Base-by-base conservation (phyloP, 2,329 filamentous ascomycete species). In the Daldinia sp. region DNA sequence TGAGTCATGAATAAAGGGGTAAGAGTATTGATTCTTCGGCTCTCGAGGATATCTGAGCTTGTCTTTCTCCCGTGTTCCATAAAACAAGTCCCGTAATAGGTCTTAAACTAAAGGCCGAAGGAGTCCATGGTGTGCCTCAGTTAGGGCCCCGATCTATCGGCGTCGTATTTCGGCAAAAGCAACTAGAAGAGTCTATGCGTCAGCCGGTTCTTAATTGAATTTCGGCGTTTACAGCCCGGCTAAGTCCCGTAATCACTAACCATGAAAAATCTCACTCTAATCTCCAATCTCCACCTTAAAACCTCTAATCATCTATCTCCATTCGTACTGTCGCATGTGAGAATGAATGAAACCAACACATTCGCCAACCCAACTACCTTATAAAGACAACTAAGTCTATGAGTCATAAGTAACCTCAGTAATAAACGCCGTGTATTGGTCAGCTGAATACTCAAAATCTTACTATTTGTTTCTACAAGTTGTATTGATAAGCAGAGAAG, bases 41-140 rank as follows among this genome's bases (percentile, higher is more conserved):
- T 13, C 15, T 33, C 6, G 4, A 30, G 15, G 15, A 50, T 30
- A 50, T 28, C 46, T 13, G 26, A 5, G 10, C 10, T 30, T 48
- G 6, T 50, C 12, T 2, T 28, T 15, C 12, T 2, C 44, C 46
- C 46, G 23, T 50, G 3, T 30, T 30, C 15, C 46, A 50, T 18
- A 26, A n/a, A 18, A 2, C 4, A 33, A 13, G 1, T 33, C 26
- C 46, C 46, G 46, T 30, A 50, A 30, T 51, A 51, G 46, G 46
- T 12, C 28, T 51, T 51, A 51, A 51, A 33, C 26, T 51, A 51
- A 51, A 51, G 26, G 46, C 46, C 46, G 46, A 51, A 51, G 33
- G 10, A 10, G 15, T 51, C 26, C 26, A n/a, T n/a, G 13, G 26
- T 10, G 26, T 33, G n/a, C 26, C 46, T 50, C 13, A 50, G 6